Conservation (phyloP, 768 basidiomycete genomes). For the Kwoniella europaea region DNA sequence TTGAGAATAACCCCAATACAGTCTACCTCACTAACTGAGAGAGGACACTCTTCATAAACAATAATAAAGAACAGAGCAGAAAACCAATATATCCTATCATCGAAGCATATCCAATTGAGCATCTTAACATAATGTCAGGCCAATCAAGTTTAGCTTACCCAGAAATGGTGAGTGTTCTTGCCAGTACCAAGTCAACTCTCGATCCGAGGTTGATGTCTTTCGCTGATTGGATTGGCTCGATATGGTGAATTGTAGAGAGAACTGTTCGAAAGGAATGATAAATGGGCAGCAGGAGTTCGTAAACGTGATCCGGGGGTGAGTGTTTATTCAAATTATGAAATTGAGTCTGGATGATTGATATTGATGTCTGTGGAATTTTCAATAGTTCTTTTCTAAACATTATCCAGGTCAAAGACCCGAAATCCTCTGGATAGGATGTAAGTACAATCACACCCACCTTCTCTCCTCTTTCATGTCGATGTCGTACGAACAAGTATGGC, state of each 20-base stretch:
- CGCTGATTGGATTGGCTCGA: background rate
- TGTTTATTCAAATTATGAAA: background rate
- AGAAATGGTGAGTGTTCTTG: conserved; percentile 32
- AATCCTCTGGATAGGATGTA: conserved; percentile 53
- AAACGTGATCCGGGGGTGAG: conserved; percentile 44
- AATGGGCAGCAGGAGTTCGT: conserved; percentile 36
- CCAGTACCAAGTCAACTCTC: background rate
- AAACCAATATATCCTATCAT: too few relatives aligned
- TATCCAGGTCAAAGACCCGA: conserved; percentile 51
- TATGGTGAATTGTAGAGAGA: conserved; percentile 24
- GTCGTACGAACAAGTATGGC: background rate
- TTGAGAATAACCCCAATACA: too few relatives aligned
- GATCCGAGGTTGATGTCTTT: too few relatives aligned
- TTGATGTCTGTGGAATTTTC: background rate
- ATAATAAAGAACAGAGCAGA: background rate
- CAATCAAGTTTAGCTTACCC: conserved; percentile 31
- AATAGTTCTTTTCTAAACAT: conserved; percentile 48
- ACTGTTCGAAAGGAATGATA: conserved; percentile 39
- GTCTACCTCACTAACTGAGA: too few relatives aligned
- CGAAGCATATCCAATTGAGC: background rate
- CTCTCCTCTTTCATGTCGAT: background rate
- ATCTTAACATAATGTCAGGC: conserved; percentile 8
- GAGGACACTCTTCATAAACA: background rate
- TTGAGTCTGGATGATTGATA: background rate
- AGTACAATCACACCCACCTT: conserved; percentile 5